Conservation (phyloP, 352 stramenopile genomes). For the Phytopythium boreale region DNA sequence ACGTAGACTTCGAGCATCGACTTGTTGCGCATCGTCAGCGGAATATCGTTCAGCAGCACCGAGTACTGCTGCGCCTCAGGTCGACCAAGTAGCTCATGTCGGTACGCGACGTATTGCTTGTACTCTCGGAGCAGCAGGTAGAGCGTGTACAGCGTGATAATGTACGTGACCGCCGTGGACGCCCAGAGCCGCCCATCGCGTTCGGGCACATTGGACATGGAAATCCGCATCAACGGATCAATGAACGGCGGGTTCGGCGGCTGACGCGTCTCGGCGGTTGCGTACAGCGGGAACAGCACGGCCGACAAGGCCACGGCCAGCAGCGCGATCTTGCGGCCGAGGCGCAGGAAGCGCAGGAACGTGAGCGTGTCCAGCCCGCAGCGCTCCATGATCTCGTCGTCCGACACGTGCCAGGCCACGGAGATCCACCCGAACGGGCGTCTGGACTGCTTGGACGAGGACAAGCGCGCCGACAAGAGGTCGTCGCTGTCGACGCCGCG, state of each 20-base stretch:
- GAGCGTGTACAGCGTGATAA: slow-evolving; percentile 57
- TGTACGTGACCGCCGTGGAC: slow-evolving; percentile 43
- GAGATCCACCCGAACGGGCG: slow-evolving; percentile 54
- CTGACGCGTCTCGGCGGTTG: slow-evolving; percentile 30
- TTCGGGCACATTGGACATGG: slow-evolving; percentile 69
- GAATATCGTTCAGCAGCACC: slow-evolving; percentile 69
- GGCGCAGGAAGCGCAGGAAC: slow-evolving; percentile 64
- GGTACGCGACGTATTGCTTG: slow-evolving; percentile 48
- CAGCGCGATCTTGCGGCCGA: slow-evolving; percentile 69
- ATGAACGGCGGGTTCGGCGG: slow-evolving; percentile 17
- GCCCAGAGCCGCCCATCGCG: slow-evolving; percentile 60
- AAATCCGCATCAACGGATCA: slow-evolving; percentile 62
- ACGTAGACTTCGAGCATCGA: slow-evolving; percentile 72
- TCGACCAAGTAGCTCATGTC: slow-evolving; percentile 54
- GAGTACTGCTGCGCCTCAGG: slow-evolving; percentile 68
- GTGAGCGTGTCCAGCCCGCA: slow-evolving; percentile 77
- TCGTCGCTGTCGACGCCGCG: slow-evolving; percentile 32
- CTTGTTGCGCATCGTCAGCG: slow-evolving; percentile 49
- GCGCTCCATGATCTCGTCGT: slow-evolving; percentile 64
- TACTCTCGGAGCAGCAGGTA: slow-evolving; percentile 62
- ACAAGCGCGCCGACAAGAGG: slow-evolving; percentile 21
- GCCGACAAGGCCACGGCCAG: slow-evolving; percentile 50
- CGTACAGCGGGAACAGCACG: slow-evolving; percentile 69
- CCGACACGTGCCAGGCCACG: slow-evolving; percentile 33
- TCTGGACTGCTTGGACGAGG: neutral